Conservation (phyloP, 2,329 filamentous ascomycete genomes). For the Thielaviopsis musarum region DNA sequence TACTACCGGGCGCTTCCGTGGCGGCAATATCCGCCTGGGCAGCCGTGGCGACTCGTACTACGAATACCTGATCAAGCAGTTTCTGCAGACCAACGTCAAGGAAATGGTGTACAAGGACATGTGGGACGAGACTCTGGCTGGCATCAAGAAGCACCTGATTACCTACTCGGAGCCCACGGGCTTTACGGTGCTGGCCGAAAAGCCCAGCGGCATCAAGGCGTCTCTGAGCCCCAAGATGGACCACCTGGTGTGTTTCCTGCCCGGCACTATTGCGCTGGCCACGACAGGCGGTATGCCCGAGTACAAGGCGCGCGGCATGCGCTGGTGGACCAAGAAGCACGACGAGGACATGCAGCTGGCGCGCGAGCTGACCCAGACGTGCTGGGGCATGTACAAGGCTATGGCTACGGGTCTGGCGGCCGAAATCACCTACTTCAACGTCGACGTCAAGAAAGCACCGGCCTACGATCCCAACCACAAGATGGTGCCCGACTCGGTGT, state of each 20-base stretch:
- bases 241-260: constrained; percentile 93
- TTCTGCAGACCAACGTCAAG: constrained; percentile 76
- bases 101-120: constrained; percentile 79
- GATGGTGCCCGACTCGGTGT: constrained; percentile 1
- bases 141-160: constrained; percentile 80
- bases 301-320: constrained; percentile 52
- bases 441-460: constrained; percentile 28
- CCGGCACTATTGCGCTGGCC: constrained; percentile 81
- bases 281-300: constrained; percentile 67
- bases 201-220: constrained; percentile 52
- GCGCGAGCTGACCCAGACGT: constrained; percentile 84
- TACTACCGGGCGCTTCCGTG: constrained; percentile 59
- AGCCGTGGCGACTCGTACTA: constrained; percentile 96
- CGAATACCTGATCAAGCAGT: constrained; percentile 97
- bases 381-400: constrained; percentile 91
- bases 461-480: constrained; percentile 19
- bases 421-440: constrained; percentile 84
- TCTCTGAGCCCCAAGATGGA: constrained; percentile 82
- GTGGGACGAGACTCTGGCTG: constrained; percentile 75
- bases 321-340: constrained; percentile 59
- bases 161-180: constrained; percentile 69
- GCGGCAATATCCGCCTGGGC: constrained; percentile 75
- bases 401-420: constrained; percentile 83
- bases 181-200: constrained; percentile 81
- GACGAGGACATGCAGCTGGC: constrained; percentile 80